Conservation (phyloP, 2,329 filamentous ascomycete genomes). For the Ceratocystiopsis brevicomis region DNA sequence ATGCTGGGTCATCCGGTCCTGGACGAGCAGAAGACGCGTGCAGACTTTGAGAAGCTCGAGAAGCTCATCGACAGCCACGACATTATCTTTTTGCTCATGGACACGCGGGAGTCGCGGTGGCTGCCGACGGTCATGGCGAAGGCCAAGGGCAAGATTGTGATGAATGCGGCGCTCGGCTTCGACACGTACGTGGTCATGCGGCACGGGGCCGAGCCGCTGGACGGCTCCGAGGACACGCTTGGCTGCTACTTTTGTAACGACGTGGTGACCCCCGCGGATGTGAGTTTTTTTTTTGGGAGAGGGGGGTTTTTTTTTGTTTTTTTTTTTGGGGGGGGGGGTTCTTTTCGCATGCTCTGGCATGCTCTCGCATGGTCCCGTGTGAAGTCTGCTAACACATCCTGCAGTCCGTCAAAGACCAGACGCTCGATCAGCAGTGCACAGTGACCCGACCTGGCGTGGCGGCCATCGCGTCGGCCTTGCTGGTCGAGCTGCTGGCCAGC, state of each 20-base stretch:
- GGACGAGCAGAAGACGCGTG: slow-evolving; percentile 48
- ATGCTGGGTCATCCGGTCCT: slow-evolving; percentile 86
- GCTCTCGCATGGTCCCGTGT: not conserved
- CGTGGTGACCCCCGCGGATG: slow-evolving; percentile 82
- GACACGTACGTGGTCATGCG: slow-evolving; percentile 96
- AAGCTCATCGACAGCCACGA: slow-evolving; percentile 69
- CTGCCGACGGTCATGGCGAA: slow-evolving; percentile 93
- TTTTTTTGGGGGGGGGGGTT: too few species aligned
- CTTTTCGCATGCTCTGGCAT: too few species aligned
- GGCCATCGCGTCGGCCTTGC: slow-evolving; percentile 72
- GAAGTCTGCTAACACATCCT: not conserved
- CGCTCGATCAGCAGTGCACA: slow-evolving; percentile 93
- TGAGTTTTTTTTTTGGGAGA: slow-evolving; percentile 39
- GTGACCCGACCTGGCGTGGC: slow-evolving; percentile 88
- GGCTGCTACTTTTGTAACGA: slow-evolving; percentile 99
- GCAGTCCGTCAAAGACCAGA: slow-evolving; percentile 87
- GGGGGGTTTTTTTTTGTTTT: not conserved
- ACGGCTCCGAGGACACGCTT: slow-evolving; percentile 44
- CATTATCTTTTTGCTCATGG: slow-evolving; percentile 90
- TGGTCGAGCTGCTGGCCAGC: slow-evolving; percentile 79
- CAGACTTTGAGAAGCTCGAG: slow-evolving; percentile 58
- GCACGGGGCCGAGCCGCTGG: slow-evolving; percentile 50
- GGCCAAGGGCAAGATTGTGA: slow-evolving; percentile 76
- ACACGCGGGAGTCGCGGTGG: slow-evolving; percentile 87
- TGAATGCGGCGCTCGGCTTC: slow-evolving; percentile 92